Base-by-base conservation (phyloP, 495 filamentous ascomycete species). In the Hypoxylon perforatum region DNA sequence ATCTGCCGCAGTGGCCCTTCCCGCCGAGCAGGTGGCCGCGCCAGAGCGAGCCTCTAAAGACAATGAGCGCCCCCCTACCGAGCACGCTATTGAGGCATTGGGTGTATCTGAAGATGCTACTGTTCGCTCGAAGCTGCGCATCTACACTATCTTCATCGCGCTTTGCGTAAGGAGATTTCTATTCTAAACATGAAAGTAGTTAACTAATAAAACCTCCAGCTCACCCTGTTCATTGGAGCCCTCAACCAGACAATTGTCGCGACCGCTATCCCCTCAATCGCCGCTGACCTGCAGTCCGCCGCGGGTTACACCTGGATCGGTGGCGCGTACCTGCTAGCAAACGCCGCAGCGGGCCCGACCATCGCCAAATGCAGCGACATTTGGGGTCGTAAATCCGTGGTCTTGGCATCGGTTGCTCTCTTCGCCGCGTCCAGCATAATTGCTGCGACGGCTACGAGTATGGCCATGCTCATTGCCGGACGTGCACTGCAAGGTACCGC, bases 401-500 rank as follows among this genome's bases (percentile, higher is more conserved):
- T 38, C 76, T 95, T n/a, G 54, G 84, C 11, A 88, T 33, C 90
- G 25, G 73, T 87, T 18, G 70, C 86, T 30, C 90, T 93, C 77
- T 85, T 93, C 55, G 66, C 77, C 59, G 70, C 71, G 22, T 89
- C 85, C 15, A 90, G 88, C 61, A 77, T 93, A 51, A 80, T 93
- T 21, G 89, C 89, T 48, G 92, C 84, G 1, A 59, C 90, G 38
- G 84, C 89, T 23, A 79, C 76, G 18, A 89, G 81, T 57, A 86
- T 94, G 66, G 78, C 82, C 35, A 91, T 92, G 85, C 80, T 94
- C 30, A 82, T 95, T 42, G 83, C 82, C 4, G 92, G 89, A 9
- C 81, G 92, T 71, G 86, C 87, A 0, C 76, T 95, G 33, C 92
- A 95, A 72, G 92, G 92, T 58, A 77, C 87, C 12, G 92, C 89